These are phyloP conservation scores for Scytalidium sp. DNA, from an alignment of 2,329 filamentous ascomycete species.

Conservation along the genomic window DNA sequence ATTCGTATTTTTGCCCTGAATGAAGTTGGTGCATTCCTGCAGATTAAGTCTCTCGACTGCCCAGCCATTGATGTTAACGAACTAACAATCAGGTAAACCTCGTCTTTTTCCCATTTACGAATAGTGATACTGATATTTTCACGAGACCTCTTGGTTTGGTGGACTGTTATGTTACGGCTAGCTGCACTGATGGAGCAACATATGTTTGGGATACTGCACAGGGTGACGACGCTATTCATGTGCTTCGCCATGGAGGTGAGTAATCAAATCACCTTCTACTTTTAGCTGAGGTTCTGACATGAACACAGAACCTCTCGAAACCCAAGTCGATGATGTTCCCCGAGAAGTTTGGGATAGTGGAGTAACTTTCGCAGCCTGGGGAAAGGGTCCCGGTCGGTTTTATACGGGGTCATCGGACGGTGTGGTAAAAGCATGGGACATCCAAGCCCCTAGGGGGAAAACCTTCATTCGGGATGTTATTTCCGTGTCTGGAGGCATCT, in stretches of 20 bases:
- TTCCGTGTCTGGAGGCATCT: slow-evolving; percentile 53
- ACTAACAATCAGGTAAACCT: slow-evolving; percentile 47
- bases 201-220: slow-evolving; percentile 62
- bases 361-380: slow-evolving; percentile 64
- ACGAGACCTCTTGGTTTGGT: slow-evolving; percentile 46
- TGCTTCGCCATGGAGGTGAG: slow-evolving; percentile 49
- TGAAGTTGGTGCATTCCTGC: slow-evolving; percentile 35
- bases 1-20: slow-evolving; percentile 50
- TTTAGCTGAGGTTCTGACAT: slow-evolving; percentile 9
- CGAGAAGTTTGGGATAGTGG: slow-evolving; percentile 56
- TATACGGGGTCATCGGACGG: slow-evolving; percentile 65
- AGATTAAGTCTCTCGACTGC: slow-evolving; percentile 57
- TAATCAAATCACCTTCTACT: background rate
- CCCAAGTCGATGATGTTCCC: slow-evolving; percentile 21
- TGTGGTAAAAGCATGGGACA: slow-evolving; percentile 60
- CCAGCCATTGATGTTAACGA: slow-evolving; percentile 60
- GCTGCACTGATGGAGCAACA: slow-evolving; percentile 58
- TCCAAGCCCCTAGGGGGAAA: slow-evolving; percentile 38
- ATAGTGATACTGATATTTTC: slow-evolving; percentile 19
- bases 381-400: slow-evolving; percentile 51
- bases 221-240: slow-evolving; percentile 53
- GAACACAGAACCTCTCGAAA: slow-evolving; percentile 24
- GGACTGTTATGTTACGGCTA: slow-evolving; percentile 55
- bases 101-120: background rate
- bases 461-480: slow-evolving; percentile 52